Evolutionary conservation across 352 stramenopile species (phyloP), one percentile per base, ranked within the genome.

Genomic region (Peronospora destructor): DNA sequence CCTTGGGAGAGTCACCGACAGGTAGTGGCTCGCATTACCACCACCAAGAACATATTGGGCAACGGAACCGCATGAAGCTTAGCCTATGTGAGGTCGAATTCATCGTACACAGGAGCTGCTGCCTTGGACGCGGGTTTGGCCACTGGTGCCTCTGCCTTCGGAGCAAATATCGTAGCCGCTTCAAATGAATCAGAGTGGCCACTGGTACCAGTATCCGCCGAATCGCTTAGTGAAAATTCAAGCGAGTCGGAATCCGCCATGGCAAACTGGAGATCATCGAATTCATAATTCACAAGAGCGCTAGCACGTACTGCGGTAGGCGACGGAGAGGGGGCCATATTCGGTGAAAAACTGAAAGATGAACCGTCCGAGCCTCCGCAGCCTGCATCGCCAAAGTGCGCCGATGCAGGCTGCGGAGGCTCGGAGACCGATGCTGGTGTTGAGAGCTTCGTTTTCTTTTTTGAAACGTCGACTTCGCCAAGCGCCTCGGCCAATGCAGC

Each of bases 11-110:
- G n/a, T n/a, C n/a, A n/a, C n/a, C n/a, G n/a, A n/a, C n/a, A n/a
- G n/a, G n/a, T n/a, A n/a, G n/a, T n/a, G n/a, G n/a, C n/a, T n/a
- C n/a, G n/a, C n/a, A n/a, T n/a, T n/a, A n/a, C n/a, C n/a, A n/a
- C n/a, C n/a, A n/a, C n/a, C n/a, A n/a, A n/a, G n/a, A n/a, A n/a
- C n/a, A n/a, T n/a, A n/a, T n/a, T n/a, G n/a, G n/a, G n/a, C n/a
- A n/a, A n/a, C n/a, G n/a, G n/a, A n/a, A n/a, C n/a, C n/a, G 26
- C n/a, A 32, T 53, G 34, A 51, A 21, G 40, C 21, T n/a, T 16
- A 46, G 28, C 21, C 53, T 78, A 90, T 29, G 79, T 91, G 25
- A 91, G 68, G 47, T 91, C 79, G 34, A 88, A 80, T 49, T 87
- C 79, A 30, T 87, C 79, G 21, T 87, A 68, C 33, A 69, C 49